Evolutionary conservation across 2,329 filamentous ascomycete species (phyloP).

Genomic region (Paecilomyces formosus): DNA sequence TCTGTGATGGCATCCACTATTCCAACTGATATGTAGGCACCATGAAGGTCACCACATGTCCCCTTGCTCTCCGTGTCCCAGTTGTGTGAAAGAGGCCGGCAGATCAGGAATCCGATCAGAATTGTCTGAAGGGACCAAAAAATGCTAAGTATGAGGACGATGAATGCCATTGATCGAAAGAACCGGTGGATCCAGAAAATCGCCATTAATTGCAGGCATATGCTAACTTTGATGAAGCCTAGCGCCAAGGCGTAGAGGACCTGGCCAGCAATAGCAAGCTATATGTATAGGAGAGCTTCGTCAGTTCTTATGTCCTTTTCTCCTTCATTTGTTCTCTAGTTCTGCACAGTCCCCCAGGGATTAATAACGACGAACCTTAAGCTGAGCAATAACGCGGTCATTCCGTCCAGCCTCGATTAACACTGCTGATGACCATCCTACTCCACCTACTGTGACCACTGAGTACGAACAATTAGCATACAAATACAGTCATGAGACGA

Average conservation of each 20-base stretch:
- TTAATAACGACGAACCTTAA: background rate
- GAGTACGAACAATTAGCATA: background rate
- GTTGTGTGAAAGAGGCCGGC: slow-evolving; percentile 1
- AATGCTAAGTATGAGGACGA: background rate
- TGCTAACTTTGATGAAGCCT: slow-evolving; percentile 1
- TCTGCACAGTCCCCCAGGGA: background rate
- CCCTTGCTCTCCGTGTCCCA: background rate
- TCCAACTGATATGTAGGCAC: background rate
- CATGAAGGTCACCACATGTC: slow-evolving; percentile 1
- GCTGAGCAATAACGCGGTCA: background rate
- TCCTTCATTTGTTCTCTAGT: background rate
- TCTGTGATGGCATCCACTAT: slow-evolving; percentile 1
- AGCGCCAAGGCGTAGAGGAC: slow-evolving; percentile 2
- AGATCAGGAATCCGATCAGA: slow-evolving; percentile 1
- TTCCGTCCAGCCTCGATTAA: background rate
- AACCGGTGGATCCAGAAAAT: background rate
- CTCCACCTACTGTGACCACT: slow-evolving; percentile 1
- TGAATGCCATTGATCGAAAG: background rate
- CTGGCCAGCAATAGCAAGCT: slow-evolving; percentile 1
- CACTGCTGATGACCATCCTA: background rate
- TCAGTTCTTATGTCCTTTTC: background rate
- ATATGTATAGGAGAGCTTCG: background rate
- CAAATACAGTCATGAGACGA: background rate
- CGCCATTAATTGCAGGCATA: slow-evolving; percentile 1
- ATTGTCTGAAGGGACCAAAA: background rate